Percentiles rank a stretch among this genome's conserved stretches.
Conservation (phyloP, 805 yeast genomes). For the Diddensiella caesifluorescens region DNA sequence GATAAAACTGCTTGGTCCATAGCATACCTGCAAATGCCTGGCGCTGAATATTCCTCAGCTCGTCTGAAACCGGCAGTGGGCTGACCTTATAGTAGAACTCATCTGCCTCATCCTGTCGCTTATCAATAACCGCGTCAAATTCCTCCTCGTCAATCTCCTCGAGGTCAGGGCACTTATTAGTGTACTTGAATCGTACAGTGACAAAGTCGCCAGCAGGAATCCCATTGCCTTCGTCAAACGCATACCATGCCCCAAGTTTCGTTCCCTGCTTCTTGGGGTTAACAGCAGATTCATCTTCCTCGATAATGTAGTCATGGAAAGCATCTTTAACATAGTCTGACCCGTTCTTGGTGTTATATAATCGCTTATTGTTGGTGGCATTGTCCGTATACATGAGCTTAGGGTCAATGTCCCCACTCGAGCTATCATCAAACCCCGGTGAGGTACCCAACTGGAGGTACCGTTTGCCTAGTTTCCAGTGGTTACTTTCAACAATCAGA, state of each 20-base stretch:
- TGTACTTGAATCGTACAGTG: slow-evolving; percentile 71
- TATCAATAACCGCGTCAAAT: slow-evolving; percentile 62
- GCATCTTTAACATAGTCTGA: slow-evolving; percentile 74
- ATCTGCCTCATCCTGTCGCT: slow-evolving; percentile 83
- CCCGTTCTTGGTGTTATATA: slow-evolving; percentile 55
- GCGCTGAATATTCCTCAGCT: slow-evolving; percentile 75
- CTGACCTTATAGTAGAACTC: slow-evolving; percentile 85
- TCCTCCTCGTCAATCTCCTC: slow-evolving; percentile 59
- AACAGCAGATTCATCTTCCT: slow-evolving; percentile 51
- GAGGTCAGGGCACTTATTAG: slow-evolving; percentile 37
- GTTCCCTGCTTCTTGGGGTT: slow-evolving; percentile 75
- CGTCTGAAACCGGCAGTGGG: slow-evolving; percentile 78
- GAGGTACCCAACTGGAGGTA: slow-evolving; percentile 74
- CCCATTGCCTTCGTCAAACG: slow-evolving; percentile 69
- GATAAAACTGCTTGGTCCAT: slow-evolving; percentile 91
- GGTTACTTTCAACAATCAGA: slow-evolving; percentile 52
- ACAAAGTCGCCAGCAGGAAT: slow-evolving; percentile 86
- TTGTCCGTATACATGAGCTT: slow-evolving; percentile 79
- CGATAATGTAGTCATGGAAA: slow-evolving; percentile 76
- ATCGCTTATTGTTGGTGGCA: slow-evolving; percentile 67
- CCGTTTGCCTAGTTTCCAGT: slow-evolving; percentile 62
- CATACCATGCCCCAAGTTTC: slow-evolving; percentile 78
- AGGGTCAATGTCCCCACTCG: slow-evolving; percentile 65
- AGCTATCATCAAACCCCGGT: slow-evolving; percentile 46
- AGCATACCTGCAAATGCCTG: slow-evolving; percentile 92